Evolutionary conservation across 1,139 yeast genomes (phyloP).

Genomic region (Arxiozyma telluris): DNA sequence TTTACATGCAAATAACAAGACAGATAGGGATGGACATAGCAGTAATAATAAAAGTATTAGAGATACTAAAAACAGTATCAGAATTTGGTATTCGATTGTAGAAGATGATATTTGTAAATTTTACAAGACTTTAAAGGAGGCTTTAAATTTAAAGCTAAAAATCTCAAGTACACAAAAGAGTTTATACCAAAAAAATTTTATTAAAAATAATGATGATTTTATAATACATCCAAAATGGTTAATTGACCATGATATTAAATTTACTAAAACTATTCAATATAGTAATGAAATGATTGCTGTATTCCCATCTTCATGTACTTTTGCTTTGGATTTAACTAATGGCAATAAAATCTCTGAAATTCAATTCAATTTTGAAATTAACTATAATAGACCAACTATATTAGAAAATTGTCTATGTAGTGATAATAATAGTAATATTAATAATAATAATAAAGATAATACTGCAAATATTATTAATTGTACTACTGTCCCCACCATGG

Average conservation of each 20-base stretch:
- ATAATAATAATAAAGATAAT: too few relatives aligned
- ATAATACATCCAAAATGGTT: constrained; percentile 60
- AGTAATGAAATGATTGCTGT: constrained; percentile 72
- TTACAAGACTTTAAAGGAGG: constrained; percentile 55
- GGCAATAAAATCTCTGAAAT: constrained; percentile 19
- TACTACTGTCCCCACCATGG: constrained; percentile 3
- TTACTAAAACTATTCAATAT: constrained; percentile 57
- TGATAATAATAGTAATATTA: constrained; percentile 8
- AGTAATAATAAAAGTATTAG: constrained; percentile 36
- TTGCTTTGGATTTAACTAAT: constrained; percentile 51
- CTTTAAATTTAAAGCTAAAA: constrained; percentile 49
- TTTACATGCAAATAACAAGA: constrained; percentile 36
- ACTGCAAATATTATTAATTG: too few relatives aligned
- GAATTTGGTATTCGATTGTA: constrained; percentile 83
- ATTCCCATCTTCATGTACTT: constrained; percentile 77
- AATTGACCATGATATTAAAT: constrained; percentile 46
- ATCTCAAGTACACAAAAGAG: constrained; percentile 19
- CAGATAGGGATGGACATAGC: background rate
- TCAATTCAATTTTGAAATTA: background rate
- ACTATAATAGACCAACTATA: background rate
- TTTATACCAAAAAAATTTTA: constrained; percentile 45
- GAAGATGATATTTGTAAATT: constrained; percentile 53
- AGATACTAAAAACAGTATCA: constrained; percentile 40
- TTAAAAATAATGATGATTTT: constrained; percentile 76
- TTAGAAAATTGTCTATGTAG: background rate